Evolutionary conservation across 2,329 filamentous ascomycete species (phyloP), one percentile per base, ranked within the genome.

Genomic region (Cryphonectria nitschkei): DNA sequence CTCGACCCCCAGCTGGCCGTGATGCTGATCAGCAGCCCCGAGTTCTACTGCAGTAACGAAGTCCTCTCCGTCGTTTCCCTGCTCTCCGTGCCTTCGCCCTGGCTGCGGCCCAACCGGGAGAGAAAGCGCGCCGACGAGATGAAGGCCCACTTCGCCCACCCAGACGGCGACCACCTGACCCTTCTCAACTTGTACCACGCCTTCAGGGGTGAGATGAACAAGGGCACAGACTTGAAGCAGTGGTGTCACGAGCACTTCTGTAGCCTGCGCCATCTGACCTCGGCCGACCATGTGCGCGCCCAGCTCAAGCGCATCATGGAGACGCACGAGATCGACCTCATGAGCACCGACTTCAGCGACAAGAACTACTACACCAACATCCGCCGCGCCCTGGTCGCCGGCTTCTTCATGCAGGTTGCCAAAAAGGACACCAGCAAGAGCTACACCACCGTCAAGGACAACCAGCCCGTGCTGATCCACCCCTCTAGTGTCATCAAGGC

Each of bases 391-490:
- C 87, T 99, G 19, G 92, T 98, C 16, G 89, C 95, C 0, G 96
- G 97, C 46, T 99, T 99, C 87, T 99, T 99, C 87, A 99, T 99
- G 96, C 96, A 99, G 81, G 93, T 98, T 32, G 97, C 96, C 71
- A 98, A 97, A 89, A 94, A 92, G 79, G 94, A 98, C 78, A 91
- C 89, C 41, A 93, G 93, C 78, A 98, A 98, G 86, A 89, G 93
- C 58, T 99, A 99, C 83, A 90, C 91, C 74, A 99, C 96, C 1
- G 92, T 99, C 80, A 99, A 98, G 85, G 97, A 99, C 79, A 93
- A 98, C 77, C 95, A 98, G 83, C 92, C 89, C 63, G 96, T 99
- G 62, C 86, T 98, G 76, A 87, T 99, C 72, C 96, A 99, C 82
- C 96, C 96, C 1, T 96, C 93, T 74, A 98, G 95, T 0, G 95